phyloP scores from a whole-genome alignment of 1,284 basidiomycete species.

The Pseudozyma hubeiensis region DNA sequence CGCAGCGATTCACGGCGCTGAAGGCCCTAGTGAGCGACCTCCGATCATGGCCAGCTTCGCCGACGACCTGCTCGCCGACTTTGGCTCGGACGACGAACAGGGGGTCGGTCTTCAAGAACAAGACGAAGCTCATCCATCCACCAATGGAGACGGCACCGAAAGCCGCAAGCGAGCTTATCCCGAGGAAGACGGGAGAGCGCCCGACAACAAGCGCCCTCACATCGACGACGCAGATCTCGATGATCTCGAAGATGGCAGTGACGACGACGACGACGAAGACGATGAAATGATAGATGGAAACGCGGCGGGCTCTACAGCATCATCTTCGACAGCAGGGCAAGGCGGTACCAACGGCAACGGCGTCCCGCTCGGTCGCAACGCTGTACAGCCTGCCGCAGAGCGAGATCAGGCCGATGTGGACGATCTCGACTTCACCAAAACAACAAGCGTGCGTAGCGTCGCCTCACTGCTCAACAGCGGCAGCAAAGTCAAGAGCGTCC shows the following conservation, averaged over 20 bases:
- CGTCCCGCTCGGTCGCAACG: constrained; percentile 79
- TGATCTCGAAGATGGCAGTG: constrained; percentile 47
- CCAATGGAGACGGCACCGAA: constrained; percentile 70
- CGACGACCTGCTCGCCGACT: constrained; percentile 87
- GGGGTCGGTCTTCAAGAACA: constrained; percentile 63
- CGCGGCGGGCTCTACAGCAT: constrained; percentile 16
- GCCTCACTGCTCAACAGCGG: constrained; percentile 88
- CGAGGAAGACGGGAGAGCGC: constrained; percentile 71
- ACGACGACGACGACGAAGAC: constrained; percentile 39
- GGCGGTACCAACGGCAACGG: constrained; percentile 4
- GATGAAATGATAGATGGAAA: constrained; percentile 16
- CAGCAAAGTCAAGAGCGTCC: constrained; percentile 80
- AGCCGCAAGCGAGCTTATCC: constrained; percentile 36
- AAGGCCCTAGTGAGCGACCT: not conserved
- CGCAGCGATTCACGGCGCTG: not conserved
- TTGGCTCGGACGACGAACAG: constrained; percentile 72
- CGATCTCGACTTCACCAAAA: constrained; percentile 85
- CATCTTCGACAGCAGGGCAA: constrained; percentile 7
- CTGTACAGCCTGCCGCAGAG: constrained; percentile 90
- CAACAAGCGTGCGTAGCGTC: constrained; percentile 86
- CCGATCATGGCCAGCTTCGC: constrained; percentile 73
- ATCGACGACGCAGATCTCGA: constrained; percentile 61
- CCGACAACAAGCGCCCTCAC: constrained; percentile 51
- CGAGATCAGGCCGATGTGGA: constrained; percentile 91
- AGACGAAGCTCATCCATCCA: constrained; percentile 63